These are phyloP conservation scores for Saturnispora diversa DNA, from an alignment of 805 yeast species.

Conservation along the genomic window DNA sequence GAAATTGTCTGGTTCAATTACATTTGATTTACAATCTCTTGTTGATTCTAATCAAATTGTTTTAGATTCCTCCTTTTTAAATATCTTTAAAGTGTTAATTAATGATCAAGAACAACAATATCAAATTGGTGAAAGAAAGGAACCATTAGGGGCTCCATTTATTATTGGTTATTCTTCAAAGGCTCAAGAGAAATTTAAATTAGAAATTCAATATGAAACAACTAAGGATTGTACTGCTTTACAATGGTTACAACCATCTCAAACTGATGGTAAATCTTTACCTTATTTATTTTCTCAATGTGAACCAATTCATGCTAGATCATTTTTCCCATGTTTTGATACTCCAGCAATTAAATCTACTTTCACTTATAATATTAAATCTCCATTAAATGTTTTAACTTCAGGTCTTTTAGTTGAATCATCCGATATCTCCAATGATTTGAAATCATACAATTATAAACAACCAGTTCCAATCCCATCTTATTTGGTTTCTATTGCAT, in stretches of 20 bases:
- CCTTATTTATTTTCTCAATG: constrained; percentile 82
- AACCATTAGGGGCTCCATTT: constrained; percentile 56
- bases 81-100: constrained; percentile 37
- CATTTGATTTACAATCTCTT: constrained; percentile 34
- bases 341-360: constrained; percentile 78
- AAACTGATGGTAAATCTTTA: constrained; percentile 61
- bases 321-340: constrained; percentile 83
- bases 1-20: constrained; percentile 48
- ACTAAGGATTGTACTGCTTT: constrained; percentile 74
- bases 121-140: constrained; percentile 34
- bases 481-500: constrained; percentile 74
- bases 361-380: constrained; percentile 48
- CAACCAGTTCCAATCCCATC: constrained; percentile 84
- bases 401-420: constrained; percentile 41
- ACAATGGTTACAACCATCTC: constrained; percentile 72
- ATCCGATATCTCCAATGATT: constrained; percentile 28
- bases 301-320: constrained; percentile 86
- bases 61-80: constrained; percentile 63
- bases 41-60: constrained; percentile 32
- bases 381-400: constrained; percentile 63
- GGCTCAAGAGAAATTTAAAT: constrained; percentile 16
- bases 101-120: constrained; percentile 31
- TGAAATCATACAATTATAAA: constrained; percentile 38
- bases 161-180: constrained; percentile 24
- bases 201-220: constrained; percentile 53